phyloP scores from a whole-genome alignment of 257 asterid species.

The Solanum pennellii region DNA sequence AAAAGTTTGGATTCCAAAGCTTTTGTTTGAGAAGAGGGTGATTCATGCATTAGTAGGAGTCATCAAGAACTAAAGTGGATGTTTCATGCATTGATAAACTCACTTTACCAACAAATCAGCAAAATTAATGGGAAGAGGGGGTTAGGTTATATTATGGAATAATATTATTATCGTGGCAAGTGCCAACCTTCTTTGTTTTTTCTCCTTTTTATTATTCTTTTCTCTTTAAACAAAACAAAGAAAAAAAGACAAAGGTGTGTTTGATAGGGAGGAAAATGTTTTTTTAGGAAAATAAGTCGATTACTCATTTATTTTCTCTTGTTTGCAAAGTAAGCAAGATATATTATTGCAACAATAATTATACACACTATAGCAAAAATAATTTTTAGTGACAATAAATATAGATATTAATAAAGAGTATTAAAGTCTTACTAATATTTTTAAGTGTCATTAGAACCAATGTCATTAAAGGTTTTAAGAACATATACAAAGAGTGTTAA shows the following conservation, averaged over 20 bases:
- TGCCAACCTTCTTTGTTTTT: not conserved
- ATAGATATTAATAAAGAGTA: too few species aligned
- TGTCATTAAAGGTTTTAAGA: rapidly evolving
- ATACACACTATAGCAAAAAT: not conserved
- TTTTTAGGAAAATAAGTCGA: not conserved
- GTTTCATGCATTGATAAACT: not conserved
- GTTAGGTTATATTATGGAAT: not conserved
- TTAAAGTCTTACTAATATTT: rapidly evolving
- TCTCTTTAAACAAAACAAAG: not conserved
- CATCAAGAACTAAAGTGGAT: not conserved
- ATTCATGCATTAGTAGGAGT: not conserved
- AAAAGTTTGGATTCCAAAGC: not conserved
- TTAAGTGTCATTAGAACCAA: too few species aligned
- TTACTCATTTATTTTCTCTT: not conserved
- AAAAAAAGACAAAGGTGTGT: too few species aligned
- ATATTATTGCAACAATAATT: not conserved
- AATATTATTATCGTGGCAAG: not conserved
- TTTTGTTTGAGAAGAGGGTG: not conserved
- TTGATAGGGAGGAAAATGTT: not conserved
- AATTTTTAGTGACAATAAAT: too few species aligned
- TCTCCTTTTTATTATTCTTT: not conserved
- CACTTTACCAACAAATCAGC: not conserved
- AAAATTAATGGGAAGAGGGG: not conserved
- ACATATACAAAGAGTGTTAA: too few species aligned
- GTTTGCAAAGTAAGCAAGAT: not conserved